A percentile compares a stretch with the other conserved stretches of the same genome.
phyloP scores from a whole-genome alignment of 768 basidiomycete genomes.

The Coprinellus aureogranulatus region DNA sequence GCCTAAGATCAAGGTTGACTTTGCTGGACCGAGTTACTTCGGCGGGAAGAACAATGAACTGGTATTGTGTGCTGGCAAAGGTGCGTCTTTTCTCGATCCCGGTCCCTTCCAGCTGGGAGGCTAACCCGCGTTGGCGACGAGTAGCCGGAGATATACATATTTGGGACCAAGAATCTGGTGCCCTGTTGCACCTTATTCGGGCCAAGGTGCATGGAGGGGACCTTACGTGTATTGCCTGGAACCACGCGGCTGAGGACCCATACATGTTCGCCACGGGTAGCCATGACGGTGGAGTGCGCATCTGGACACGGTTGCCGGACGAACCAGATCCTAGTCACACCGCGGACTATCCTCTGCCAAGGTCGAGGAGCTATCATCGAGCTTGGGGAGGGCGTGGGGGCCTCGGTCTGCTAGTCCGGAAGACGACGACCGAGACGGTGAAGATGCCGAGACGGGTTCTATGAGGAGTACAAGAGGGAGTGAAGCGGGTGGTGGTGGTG shows the following conservation, averaged over 20 bases:
- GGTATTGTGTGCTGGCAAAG: slow-evolving; percentile 75
- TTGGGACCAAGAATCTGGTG: slow-evolving; percentile 81
- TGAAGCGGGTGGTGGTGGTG: not conserved
- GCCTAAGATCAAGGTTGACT: slow-evolving; percentile 66
- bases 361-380: not conserved
- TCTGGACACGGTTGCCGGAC: slow-evolving; percentile 57
- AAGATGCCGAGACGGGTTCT: not conserved
- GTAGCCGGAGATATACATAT: slow-evolving; percentile 80
- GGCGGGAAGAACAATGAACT: slow-evolving; percentile 78
- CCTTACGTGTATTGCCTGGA: slow-evolving; percentile 81
- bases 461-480: not conserved
- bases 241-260: slow-evolving; percentile 57
- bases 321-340: slow-evolving; percentile 10
- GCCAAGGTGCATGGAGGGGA: slow-evolving; percentile 64
- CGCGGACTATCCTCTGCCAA: not conserved
- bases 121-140: not conserved
- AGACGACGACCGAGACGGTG: not conserved
- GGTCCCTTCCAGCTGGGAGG: not conserved
- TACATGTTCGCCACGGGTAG: slow-evolving; percentile 78
- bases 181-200: slow-evolving; percentile 67
- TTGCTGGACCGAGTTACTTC: slow-evolving; percentile 80
- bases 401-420: not conserved
- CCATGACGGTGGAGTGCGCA: slow-evolving; percentile 71
- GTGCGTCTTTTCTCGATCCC: slow-evolving; percentile 29
- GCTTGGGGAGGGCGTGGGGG: not conserved